These are phyloP conservation scores for Coemansia sp. DNA, from an alignment of 192 early-diverging fungal genomes.

Conservation along the genomic window DNA sequence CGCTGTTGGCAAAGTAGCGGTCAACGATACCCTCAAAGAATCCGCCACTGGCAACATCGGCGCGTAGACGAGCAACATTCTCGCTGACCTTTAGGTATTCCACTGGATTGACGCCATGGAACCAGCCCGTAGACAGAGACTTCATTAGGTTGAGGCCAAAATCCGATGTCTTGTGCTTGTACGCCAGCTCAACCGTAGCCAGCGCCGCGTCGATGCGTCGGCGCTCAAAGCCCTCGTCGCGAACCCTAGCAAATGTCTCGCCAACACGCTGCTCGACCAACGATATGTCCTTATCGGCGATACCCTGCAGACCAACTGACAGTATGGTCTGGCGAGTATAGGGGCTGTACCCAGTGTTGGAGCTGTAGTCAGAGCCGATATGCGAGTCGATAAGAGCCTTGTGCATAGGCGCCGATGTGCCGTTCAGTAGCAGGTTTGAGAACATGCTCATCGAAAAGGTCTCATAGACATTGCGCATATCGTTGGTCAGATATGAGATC, in stretches of 20 bases:
- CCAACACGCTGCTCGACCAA: slow-evolving; percentile 68
- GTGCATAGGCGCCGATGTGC: slow-evolving; percentile 91
- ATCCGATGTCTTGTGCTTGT: slow-evolving; percentile 86
- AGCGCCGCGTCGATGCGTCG: slow-evolving; percentile 81
- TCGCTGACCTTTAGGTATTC: slow-evolving; percentile 82
- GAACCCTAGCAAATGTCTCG: slow-evolving; percentile 68
- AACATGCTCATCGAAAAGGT: slow-evolving; percentile 83
- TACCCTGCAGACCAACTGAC: slow-evolving; percentile 89
- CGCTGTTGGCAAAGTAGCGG: slow-evolving; percentile 80
- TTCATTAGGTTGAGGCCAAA: slow-evolving; percentile 89
- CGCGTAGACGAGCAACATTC: slow-evolving; percentile 71
- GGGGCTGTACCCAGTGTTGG: slow-evolving; percentile 88
- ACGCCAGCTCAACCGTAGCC: slow-evolving; percentile 86
- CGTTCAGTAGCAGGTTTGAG: slow-evolving; percentile 81
- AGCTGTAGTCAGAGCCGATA: slow-evolving; percentile 86
- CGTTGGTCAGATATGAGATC: slow-evolving; percentile 73
- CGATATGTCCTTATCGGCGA: slow-evolving; percentile 65
- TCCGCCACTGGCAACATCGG: slow-evolving; percentile 58
- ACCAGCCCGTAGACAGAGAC: slow-evolving; percentile 77
- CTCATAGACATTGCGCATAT: slow-evolving; percentile 77
- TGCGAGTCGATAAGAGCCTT: slow-evolving; percentile 89
- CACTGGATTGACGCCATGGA: slow-evolving; percentile 85
- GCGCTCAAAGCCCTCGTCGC: slow-evolving; percentile 76
- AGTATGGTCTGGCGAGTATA: slow-evolving; percentile 63
- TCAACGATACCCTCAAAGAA: slow-evolving; percentile 79